Evolutionary conservation across 2,329 filamentous ascomycete species (phyloP).

Genomic region (Domatiomyces catenatus): DNA sequence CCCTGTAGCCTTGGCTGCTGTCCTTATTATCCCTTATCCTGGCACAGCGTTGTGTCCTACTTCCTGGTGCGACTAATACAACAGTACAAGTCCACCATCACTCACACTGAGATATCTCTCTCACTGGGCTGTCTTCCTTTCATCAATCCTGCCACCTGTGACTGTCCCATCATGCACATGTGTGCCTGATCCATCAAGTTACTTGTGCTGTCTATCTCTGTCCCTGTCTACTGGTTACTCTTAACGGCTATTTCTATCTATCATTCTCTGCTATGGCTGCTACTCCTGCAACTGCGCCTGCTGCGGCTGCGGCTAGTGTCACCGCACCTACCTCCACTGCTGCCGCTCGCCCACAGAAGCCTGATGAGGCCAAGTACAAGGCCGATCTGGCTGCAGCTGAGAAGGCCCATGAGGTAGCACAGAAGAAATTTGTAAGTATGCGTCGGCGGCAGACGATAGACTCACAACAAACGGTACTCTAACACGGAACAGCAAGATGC

Average conservation of each 20-base stretch:
- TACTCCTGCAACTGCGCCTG: slow-evolving; percentile 14
- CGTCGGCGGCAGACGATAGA: background rate
- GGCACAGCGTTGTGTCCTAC: too few relatives aligned
- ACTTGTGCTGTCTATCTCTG: background rate
- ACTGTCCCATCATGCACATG: background rate
- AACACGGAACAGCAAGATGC: slow-evolving; percentile 51
- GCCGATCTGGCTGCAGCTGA: slow-evolving; percentile 63
- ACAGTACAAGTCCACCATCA: too few relatives aligned
- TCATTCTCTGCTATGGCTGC: background rate
- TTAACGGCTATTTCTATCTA: background rate
- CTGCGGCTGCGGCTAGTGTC: slow-evolving; percentile 23
- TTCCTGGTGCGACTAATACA: too few relatives aligned
- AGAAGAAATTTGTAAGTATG: slow-evolving; percentile 50
- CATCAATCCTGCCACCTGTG: background rate
- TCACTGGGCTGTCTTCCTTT: background rate
- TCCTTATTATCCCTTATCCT: too few relatives aligned
- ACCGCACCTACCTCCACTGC: slow-evolving; percentile 24
- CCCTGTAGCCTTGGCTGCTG: background rate
- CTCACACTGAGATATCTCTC: background rate
- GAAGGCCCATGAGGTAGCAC: slow-evolving; percentile 66
- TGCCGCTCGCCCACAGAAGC: slow-evolving; percentile 56
- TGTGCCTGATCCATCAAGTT: background rate
- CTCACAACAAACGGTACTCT: slow-evolving; percentile 1
- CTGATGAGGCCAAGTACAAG: slow-evolving; percentile 75
- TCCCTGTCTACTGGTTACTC: background rate